Percentiles rank a stretch among this genome's conserved stretches.
These are phyloP conservation scores for Penicillium cosmopolitanum DNA, from an alignment of 495 filamentous ascomycete genomes.

Conservation along the genomic window DNA sequence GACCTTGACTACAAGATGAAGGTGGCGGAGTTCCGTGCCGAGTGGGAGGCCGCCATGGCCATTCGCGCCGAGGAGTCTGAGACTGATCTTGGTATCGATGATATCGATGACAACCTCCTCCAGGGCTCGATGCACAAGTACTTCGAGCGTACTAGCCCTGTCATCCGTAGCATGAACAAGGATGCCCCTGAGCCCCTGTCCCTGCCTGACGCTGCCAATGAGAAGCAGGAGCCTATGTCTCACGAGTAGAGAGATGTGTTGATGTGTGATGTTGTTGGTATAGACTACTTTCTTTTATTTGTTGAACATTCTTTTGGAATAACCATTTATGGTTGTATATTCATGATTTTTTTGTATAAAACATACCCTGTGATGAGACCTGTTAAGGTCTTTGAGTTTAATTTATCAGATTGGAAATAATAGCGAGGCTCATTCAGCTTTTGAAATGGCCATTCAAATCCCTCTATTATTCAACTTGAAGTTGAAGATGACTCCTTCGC, in stretches of 20 bases:
- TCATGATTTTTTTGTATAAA: background rate
- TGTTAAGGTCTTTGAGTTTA: background rate
- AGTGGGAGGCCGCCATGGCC: constrained; percentile 62
- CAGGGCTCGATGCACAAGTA: constrained; percentile 45
- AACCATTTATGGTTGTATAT: background rate
- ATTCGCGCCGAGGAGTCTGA: constrained; percentile 46
- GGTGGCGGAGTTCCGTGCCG: constrained; percentile 73
- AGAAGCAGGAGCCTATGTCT: constrained; percentile 20
- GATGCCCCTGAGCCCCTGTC: constrained; percentile 17
- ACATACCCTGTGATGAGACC: constrained; percentile 1
- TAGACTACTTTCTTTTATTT: background rate
- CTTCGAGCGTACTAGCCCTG: constrained; percentile 50
- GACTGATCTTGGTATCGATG: constrained; percentile 20
- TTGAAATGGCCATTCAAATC: background rate
- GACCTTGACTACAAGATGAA: constrained; percentile 74
- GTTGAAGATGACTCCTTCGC: background rate
- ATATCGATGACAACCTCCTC: constrained; percentile 41
- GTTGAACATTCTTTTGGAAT: background rate
- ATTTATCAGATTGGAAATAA: constrained; percentile 3
- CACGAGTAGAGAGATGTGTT: constrained; percentile 15
- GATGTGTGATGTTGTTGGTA: background rate
- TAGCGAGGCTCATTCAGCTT: background rate
- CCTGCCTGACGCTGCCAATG: constrained; percentile 21
- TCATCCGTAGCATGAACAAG: constrained; percentile 45
- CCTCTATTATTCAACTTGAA: background rate